phyloP scores from a whole-genome alignment of 2,329 filamentous ascomycete genomes.

The Akanthomyces lecanii region DNA sequence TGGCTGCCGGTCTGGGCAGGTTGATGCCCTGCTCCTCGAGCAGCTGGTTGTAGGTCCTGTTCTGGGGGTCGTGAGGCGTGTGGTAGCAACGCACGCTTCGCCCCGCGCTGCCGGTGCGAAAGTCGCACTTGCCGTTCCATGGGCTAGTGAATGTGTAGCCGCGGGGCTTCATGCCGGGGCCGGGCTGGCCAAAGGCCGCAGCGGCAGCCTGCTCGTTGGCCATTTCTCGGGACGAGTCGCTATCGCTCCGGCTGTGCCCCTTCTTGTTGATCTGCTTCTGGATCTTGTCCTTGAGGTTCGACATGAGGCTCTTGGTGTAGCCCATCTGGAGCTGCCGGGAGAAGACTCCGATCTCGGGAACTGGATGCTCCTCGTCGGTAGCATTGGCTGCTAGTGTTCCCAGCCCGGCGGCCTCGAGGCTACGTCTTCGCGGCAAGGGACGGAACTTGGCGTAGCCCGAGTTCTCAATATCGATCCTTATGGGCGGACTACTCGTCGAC shows the following conservation, averaged over 20 bases:
- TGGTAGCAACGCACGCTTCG: constrained; percentile 73
- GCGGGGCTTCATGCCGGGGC: constrained; percentile 48
- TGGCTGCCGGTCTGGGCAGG: constrained; percentile 31
- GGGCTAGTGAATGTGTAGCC: constrained; percentile 79
- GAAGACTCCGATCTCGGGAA: constrained; percentile 36
- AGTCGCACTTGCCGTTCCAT: constrained; percentile 85
- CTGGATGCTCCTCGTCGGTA: constrained; percentile 5
- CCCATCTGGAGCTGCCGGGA: constrained; percentile 55
- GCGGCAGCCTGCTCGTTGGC: neutral
- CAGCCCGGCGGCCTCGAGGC: constrained; percentile 27
- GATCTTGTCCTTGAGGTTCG: constrained; percentile 44
- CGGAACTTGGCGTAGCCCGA: constrained; percentile 57
- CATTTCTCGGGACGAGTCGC: constrained; percentile 20
- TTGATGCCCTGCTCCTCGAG: constrained; percentile 33
- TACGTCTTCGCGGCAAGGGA: constrained; percentile 40
- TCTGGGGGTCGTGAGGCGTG: constrained; percentile 47
- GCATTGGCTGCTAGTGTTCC: constrained; percentile 14
- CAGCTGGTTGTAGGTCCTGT: constrained; percentile 40
- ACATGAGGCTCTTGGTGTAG: constrained; percentile 48
- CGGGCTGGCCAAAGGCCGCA: constrained; percentile 30
- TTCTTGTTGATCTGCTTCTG: constrained; percentile 29
- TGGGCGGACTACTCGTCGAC: constrained; percentile 33
- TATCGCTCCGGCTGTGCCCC: constrained; percentile 28
- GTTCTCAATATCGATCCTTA: constrained; percentile 50
- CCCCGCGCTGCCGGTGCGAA: constrained; percentile 72